Conservation (phyloP, 306 rosid genomes). For the Gynostemma pentaphyllum region DNA sequence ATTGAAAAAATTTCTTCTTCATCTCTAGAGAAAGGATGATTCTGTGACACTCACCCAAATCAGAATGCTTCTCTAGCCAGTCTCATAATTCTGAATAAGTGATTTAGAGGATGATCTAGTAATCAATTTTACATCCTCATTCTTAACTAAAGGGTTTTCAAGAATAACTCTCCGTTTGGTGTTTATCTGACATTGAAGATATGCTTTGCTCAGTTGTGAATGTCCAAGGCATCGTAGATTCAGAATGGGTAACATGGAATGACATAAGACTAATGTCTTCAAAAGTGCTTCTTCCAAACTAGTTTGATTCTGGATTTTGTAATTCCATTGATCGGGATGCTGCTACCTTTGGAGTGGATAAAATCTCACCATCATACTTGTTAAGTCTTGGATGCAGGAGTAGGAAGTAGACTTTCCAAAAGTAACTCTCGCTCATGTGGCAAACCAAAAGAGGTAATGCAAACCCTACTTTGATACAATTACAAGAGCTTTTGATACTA, state of each 20-base stretch:
- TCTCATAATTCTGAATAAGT: conserved; percentile 32
- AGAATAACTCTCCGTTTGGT: conserved; percentile 41
- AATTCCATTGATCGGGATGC: conserved; percentile 74
- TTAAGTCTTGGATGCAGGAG: conserved; percentile 85
- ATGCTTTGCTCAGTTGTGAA: conserved; percentile 23
- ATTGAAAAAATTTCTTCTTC: conserved; percentile 91
- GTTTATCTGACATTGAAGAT: conserved; percentile 25
- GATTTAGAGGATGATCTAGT: conserved; percentile 36
- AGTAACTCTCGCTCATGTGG: conserved; percentile 88
- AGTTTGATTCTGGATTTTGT: conserved; percentile 52
- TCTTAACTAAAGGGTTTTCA: conserved; percentile 36
- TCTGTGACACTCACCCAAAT: conserved; percentile 31
- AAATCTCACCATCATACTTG: conserved; percentile 64
- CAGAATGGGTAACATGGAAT: conserved; percentile 32
- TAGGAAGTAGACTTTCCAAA: conserved; percentile 95
- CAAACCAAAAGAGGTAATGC: too few species aligned
- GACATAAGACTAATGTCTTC: conserved; percentile 25
- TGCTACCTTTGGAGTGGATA: conserved; percentile 75
- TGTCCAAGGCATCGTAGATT: conserved; percentile 23
- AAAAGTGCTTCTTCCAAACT: conserved; percentile 34
- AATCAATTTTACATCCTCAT: conserved; percentile 30
- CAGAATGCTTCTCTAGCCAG: conserved; percentile 89
- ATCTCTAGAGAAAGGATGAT: conserved; percentile 20
- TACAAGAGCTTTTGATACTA: too few species aligned
- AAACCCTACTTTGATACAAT: too few species aligned